A percentile compares a stretch with the other conserved stretches of the same genome.
Evolutionary conservation across 306 rosid species (phyloP).

Genomic region (Gastrolobium villosum): DNA sequence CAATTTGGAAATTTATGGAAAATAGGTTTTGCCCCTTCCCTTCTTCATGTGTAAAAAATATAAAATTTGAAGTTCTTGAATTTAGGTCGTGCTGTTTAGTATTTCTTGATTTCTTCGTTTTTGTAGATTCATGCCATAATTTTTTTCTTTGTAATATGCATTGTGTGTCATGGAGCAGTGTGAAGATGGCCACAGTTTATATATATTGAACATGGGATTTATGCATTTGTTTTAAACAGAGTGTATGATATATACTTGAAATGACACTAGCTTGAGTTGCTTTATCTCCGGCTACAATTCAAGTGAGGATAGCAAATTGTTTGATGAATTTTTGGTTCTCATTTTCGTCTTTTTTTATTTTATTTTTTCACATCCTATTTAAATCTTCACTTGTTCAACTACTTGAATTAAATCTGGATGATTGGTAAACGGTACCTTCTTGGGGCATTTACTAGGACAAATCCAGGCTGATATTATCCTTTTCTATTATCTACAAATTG

Average conservation of each 20-base stretch:
- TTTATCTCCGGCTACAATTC: constrained; percentile 29
- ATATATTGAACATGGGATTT: constrained; percentile 47
- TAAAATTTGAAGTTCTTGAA: constrained; percentile 55
- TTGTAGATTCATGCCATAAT: constrained; percentile 64
- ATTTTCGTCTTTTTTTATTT: not conserved
- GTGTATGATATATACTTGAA: constrained; percentile 46
- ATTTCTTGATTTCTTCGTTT: constrained; percentile 55
- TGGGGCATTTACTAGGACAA: not conserved
- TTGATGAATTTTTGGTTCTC: constrained; percentile 5
- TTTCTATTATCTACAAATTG: not conserved
- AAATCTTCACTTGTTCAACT: not conserved
- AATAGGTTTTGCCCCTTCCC: constrained; percentile 40
- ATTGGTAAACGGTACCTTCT: no score
- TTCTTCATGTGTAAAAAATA: constrained; percentile 46
- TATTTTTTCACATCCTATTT: not conserved
- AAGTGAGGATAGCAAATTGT: constrained; percentile 41
- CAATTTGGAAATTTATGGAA: constrained; percentile 53
- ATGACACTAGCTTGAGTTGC: constrained; percentile 45
- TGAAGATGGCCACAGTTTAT: constrained; percentile 51
- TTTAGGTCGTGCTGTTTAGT: constrained; percentile 60
- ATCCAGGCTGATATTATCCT: not conserved
- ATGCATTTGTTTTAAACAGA: constrained; percentile 40
- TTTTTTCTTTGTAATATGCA: constrained; percentile 63
- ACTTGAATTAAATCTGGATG: not conserved
- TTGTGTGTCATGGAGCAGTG: constrained; percentile 54